Evolutionary conservation across 2,329 filamentous ascomycete species (phyloP), one percentile per base, ranked within the genome.

Genomic region (Botrytis porri): DNA sequence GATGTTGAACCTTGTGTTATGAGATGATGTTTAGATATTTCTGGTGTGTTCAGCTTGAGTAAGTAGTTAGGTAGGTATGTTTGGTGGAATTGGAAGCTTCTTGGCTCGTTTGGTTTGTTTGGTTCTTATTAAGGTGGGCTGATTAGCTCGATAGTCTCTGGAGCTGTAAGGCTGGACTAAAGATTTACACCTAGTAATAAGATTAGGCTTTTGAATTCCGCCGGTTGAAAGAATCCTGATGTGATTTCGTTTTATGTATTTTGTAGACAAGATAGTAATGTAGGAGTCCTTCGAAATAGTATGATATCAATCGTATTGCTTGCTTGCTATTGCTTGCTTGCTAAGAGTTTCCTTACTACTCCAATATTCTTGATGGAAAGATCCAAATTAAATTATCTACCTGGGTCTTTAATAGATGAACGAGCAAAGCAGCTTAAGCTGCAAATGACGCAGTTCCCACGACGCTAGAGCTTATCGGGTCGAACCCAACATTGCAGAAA

Each of bases 381-480:
- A 29, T 29, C 35, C 10, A 18, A 39, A 43, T 25, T 6, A 9
- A n/a, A 65, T 65, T n/a, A 48, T 48, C 25, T 65, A 35, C 25
- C 22, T 16, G 25, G 48, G 48, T 54, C 6, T 54, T n/a, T 65
- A 43, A n/a, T 20, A 67, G 51, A 67, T 22, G 37, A 54, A 67
- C 45, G 35, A 65, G 45, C 25, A 29, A 66, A 51, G 16, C 32
- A n/a, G 63, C 63, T 66, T 65, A 18, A 65, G 63, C 63, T 65
- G 20, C 63, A 65, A 25, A 67, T 67, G 65, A 67, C 65, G 65
- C 48, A 67, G 65, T 41, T 67, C 65, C 65, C 48, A 57, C 16
- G 65, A 41, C 35, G 35, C 65, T 67, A 67, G 45, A 32, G 32
- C 45, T 2, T 7, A 54, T 18, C 25, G 4, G 4, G 43, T 41